Conservation (phyloP, 331 rosid genomes). For the Malus hybrid region DNA sequence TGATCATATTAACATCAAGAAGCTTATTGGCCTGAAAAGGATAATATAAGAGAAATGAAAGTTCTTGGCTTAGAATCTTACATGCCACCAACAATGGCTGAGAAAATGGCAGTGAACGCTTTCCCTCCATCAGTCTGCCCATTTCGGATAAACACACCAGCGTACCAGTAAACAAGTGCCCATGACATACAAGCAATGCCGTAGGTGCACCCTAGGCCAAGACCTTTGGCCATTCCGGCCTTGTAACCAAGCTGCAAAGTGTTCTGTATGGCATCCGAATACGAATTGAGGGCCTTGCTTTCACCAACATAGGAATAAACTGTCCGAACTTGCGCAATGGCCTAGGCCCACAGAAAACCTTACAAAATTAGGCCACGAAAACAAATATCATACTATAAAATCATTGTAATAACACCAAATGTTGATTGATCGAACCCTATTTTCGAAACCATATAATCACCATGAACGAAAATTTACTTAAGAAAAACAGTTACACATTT, state of each 20-base stretch:
- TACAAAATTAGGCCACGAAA: background rate
- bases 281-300: constrained; percentile 85
- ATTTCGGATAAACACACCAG: constrained; percentile 88
- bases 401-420: no score
- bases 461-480: no score
- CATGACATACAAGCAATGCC: constrained; percentile 99
- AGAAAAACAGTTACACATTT: no score
- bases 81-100: constrained; percentile 99
- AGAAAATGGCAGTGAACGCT: constrained; percentile 95
- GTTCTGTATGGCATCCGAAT: constrained; percentile 90
- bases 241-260: constrained; percentile 94
- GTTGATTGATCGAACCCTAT: no score
- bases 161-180: constrained; percentile 99
- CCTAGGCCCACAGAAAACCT: constrained; percentile 31
- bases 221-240: constrained; percentile 98
- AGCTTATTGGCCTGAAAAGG: background rate
- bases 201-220: constrained; percentile 94
- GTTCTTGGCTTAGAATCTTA: constrained; percentile 28
- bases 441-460: no score
- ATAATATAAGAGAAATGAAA: background rate
- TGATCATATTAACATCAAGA: constrained; percentile 9
- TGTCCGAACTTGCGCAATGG: constrained; percentile 91
- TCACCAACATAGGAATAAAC: constrained; percentile 96
- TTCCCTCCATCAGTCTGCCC: constrained; percentile 97
- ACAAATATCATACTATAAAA: background rate